Evolutionary conservation across 192 early-diverging fungal genomes (phyloP).

Genomic region (Pecoramyces ruminantium): DNA sequence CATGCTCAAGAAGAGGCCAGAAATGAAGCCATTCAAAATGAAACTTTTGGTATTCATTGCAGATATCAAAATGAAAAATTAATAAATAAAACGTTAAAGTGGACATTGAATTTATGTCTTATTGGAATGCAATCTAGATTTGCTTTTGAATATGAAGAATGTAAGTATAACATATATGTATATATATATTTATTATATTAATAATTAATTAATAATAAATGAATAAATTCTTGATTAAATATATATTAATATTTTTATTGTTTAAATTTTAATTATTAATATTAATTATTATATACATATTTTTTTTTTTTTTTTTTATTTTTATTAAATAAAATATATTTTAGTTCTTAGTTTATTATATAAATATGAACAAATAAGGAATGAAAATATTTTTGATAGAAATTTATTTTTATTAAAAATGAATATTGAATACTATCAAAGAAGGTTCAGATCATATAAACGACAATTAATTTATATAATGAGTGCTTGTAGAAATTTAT

Average conservation of each 20-base stretch:
- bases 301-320: too few relatives aligned
- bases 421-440: neutral
- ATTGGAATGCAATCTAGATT: neutral
- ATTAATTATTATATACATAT: too few relatives aligned
- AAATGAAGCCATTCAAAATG: neutral
- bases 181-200: too few relatives aligned
- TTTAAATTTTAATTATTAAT: too few relatives aligned
- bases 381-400: neutral
- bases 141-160: neutral
- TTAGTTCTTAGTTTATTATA: neutral
- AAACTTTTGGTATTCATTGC: neutral
- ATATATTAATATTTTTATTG: too few relatives aligned
- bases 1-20: neutral
- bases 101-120: neutral
- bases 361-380: neutral
- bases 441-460: neutral
- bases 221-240: too few relatives aligned
- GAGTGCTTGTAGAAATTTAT: neutral
- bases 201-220: too few relatives aligned
- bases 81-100: neutral
- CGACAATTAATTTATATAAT: neutral
- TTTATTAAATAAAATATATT: neutral
- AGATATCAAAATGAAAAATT: neutral
- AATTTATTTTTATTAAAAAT: neutral
- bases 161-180: too few relatives aligned